Evolutionary conservation across 208 protist genomes (phyloP), one percentile per base, ranked within the genome.

Genomic region (Jaenimonas drosophilae): DNA sequence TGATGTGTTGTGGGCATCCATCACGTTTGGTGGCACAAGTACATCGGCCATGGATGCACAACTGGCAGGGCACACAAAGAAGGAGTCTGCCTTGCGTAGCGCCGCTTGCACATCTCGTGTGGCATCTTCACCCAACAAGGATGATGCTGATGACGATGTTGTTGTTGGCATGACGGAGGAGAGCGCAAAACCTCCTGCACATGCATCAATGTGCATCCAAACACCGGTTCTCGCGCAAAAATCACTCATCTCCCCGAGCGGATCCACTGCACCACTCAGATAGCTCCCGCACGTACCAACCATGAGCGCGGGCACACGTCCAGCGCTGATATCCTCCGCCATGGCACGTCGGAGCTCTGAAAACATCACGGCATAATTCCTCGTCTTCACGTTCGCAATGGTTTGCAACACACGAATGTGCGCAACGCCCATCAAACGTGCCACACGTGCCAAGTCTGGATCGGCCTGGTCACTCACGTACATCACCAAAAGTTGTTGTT

Each of bases 191-290:
- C 72, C 75, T 32, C 66, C 67, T 34, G 70, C 55, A 24, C 65
- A 67, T 2, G 75, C 80, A 31, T 87, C 82, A 3, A 87, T 33
- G 57, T 91, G 82, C 28, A 77, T 70, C 77, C 82, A 91, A 21
- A 86, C 48, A 2, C 68, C 74, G 7, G 80, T 51, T 17, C 56
- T 57, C 3, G 45, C 29, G 49, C 82, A 87, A 25, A 86, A 65
- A 14, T 52, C 38, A 0, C 60, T 62, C 5, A 86, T 16, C 26
- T 40, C 58, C 0, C 37, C 45, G 5, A 91, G 54, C 1, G 73
- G 76, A 32, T 91, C 82, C 0, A 84, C 64, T 2, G 68, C 59
- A 12, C 64, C 82, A 28, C 62, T 70, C n/a, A 62, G 59, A 0
- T 39, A 45, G 2, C 64, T 59, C 5, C 76, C 74, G 20, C 78